Evolutionary conservation across 2,329 filamentous ascomycete genomes (phyloP).

Genomic region (Grosmannia serpens): DNA sequence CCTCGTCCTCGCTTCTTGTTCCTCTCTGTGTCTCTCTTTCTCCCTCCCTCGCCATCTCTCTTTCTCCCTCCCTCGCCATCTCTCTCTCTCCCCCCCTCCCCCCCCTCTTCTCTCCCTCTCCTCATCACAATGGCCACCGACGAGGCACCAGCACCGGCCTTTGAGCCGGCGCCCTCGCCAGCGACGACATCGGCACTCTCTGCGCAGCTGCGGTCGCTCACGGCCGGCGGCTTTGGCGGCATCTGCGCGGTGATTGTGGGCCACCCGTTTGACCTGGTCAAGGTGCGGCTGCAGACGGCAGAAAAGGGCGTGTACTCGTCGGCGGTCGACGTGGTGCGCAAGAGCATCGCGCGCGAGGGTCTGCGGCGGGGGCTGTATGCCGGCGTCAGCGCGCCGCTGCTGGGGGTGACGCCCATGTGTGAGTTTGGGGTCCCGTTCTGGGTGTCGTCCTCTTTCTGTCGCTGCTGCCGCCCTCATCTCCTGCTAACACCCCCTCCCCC

Average conservation of each 20-base stretch:
- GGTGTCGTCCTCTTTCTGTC: not conserved
- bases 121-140: constrained; percentile 7
- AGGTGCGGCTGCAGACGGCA: constrained; percentile 92
- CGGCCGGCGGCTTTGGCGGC: constrained; percentile 84
- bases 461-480: not conserved
- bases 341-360: constrained; percentile 79
- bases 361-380: constrained; percentile 75
- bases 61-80: not conserved
- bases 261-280: constrained; percentile 95
- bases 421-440: constrained; percentile 29
- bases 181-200: constrained; percentile 11
- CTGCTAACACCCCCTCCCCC: not conserved
- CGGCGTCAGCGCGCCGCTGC: constrained; percentile 88
- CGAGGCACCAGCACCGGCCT: not conserved
- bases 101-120: not conserved
- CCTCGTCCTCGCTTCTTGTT: not conserved
- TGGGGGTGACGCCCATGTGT: constrained; percentile 99
- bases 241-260: constrained; percentile 89
- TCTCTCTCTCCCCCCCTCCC: not conserved
- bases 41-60: not conserved
- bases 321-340: constrained; percentile 83
- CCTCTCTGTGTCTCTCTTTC: not conserved
- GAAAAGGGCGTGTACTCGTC: constrained; percentile 85
- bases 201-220: constrained; percentile 64
- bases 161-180: not conserved